Percentiles rank a stretch among this genome's conserved stretches.
These are phyloP conservation scores for Apodospora peruviana DNA, from an alignment of 495 filamentous ascomycete species.

Conservation along the genomic window DNA sequence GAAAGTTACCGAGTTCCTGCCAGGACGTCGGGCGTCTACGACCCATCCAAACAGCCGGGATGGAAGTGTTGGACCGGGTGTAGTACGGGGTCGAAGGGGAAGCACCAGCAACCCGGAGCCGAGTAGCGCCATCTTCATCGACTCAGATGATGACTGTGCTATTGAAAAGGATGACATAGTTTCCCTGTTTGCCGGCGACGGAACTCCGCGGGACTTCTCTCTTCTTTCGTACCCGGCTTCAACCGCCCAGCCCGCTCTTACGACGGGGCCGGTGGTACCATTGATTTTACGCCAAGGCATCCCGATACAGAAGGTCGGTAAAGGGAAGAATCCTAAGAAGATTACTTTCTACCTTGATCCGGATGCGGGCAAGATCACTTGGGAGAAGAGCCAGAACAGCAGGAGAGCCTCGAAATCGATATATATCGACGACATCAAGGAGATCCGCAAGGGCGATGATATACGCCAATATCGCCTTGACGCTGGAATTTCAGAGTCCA, in stretches of 20 bases:
- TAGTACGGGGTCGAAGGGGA: conserved; percentile 71
- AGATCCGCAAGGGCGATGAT: conserved; percentile 80
- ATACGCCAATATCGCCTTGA: conserved; percentile 86
- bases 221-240: conserved; percentile 34
- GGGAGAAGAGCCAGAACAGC: conserved; percentile 63
- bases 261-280: conserved; percentile 64
- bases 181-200: conserved; percentile 23
- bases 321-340: conserved; percentile 66
- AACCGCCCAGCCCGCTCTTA: conserved; percentile 13
- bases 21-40: conserved; percentile 59
- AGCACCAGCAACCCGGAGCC: conserved; percentile 69
- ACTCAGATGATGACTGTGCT: conserved; percentile 59
- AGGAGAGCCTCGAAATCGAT: conserved; percentile 69
- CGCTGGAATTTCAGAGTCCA: conserved; percentile 56
- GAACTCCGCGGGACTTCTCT: conserved; percentile 22
- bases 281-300: conserved; percentile 70
- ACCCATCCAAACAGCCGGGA: conserved; percentile 70
- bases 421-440: conserved; percentile 90
- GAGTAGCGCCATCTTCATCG: conserved; percentile 50
- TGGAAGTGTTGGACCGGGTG: conserved; percentile 80
- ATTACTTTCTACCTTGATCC: conserved; percentile 73
- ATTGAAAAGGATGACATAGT: conserved; percentile 28
- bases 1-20: conserved; percentile 1
- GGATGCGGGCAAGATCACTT: conserved; percentile 76
- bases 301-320: conserved; percentile 70